Evolutionary conservation across 106 monocot species (phyloP).

Genomic region (Agapanthus africanus): DNA sequence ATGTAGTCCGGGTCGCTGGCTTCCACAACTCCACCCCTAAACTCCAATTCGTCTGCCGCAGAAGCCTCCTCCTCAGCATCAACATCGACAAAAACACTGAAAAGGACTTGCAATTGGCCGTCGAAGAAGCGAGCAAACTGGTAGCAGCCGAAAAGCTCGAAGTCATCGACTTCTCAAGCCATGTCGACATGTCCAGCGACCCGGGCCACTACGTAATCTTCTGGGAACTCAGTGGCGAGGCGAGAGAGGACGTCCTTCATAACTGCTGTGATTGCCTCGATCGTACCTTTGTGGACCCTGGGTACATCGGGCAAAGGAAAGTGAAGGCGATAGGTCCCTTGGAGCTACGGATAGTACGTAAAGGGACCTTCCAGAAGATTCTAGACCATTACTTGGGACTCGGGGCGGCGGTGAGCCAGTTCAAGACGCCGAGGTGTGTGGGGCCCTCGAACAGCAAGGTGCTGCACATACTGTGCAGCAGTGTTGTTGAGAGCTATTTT

Average conservation of each 20-base stretch:
- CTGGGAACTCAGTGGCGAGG: constrained; percentile 63
- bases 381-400: constrained; percentile 47
- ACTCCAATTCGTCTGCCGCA: constrained; percentile 69
- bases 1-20: constrained; percentile 63
- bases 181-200: constrained; percentile 49
- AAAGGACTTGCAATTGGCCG: constrained; percentile 74
- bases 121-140: constrained; percentile 56
- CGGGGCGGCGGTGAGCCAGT: constrained; percentile 75
- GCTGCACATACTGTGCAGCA: constrained; percentile 53
- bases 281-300: constrained; percentile 58
- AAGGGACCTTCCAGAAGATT: constrained; percentile 75
- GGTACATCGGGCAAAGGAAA: constrained; percentile 63
- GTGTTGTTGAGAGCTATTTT: constrained; percentile 35
- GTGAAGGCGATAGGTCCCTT: constrained; percentile 45
- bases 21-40: constrained; percentile 82
- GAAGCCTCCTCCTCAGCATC: constrained; percentile 59
- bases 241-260: constrained; percentile 40
- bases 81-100: constrained; percentile 99
- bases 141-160: constrained; percentile 78
- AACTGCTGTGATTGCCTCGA: constrained; percentile 64
- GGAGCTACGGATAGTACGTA: constrained; percentile 54
- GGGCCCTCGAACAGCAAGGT: constrained; percentile 29
- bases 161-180: constrained; percentile 81
- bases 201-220: constrained; percentile 92
- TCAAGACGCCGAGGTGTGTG: constrained; percentile 72